These are phyloP conservation scores for Colletotrichum siamense DNA, from an alignment of 2,329 filamentous ascomycete genomes.

Conservation along the genomic window DNA sequence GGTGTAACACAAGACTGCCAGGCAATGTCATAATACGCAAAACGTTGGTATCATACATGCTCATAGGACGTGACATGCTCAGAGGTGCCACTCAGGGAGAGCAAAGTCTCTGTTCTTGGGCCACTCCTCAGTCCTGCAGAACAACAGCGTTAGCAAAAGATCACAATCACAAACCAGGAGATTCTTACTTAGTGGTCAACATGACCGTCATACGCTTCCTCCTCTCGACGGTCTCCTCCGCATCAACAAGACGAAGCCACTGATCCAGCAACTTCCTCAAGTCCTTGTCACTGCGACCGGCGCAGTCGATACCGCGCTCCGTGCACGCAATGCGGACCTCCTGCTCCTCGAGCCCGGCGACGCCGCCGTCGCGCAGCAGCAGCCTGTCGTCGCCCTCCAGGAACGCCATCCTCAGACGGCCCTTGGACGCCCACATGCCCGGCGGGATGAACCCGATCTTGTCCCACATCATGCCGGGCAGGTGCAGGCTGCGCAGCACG, in stretches of 20 bases:
- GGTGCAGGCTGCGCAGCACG: slow-evolving; percentile 46
- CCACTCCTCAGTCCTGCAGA: slow-evolving; percentile 42
- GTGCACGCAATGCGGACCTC: slow-evolving; percentile 75
- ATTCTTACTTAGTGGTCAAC: slow-evolving; percentile 45
- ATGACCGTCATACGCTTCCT: slow-evolving; percentile 44
- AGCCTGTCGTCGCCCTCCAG: slow-evolving; percentile 74
- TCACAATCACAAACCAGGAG: not conserved
- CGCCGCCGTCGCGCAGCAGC: slow-evolving; percentile 68
- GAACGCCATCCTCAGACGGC: slow-evolving; percentile 63
- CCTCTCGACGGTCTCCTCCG: slow-evolving; percentile 39
- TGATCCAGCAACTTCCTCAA: slow-evolving; percentile 51
- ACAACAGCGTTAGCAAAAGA: slow-evolving; percentile 9
- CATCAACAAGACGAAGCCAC: slow-evolving; percentile 54
- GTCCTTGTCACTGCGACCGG: slow-evolving; percentile 62
- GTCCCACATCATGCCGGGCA: slow-evolving; percentile 57
- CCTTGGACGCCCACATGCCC: slow-evolving; percentile 57
- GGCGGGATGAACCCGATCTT: slow-evolving; percentile 52
- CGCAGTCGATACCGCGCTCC: slow-evolving; percentile 68
- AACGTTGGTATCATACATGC: not conserved
- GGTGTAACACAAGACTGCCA: not conserved
- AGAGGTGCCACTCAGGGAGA: slow-evolving; percentile 47
- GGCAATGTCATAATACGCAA: not conserved
- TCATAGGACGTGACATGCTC: not conserved
- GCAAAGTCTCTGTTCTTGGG: slow-evolving; percentile 44
- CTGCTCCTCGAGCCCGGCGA: slow-evolving; percentile 58